These are phyloP conservation scores for Nicotiana benthamiana DNA, from an alignment of 257 asterid genomes.

Conservation along the genomic window DNA sequence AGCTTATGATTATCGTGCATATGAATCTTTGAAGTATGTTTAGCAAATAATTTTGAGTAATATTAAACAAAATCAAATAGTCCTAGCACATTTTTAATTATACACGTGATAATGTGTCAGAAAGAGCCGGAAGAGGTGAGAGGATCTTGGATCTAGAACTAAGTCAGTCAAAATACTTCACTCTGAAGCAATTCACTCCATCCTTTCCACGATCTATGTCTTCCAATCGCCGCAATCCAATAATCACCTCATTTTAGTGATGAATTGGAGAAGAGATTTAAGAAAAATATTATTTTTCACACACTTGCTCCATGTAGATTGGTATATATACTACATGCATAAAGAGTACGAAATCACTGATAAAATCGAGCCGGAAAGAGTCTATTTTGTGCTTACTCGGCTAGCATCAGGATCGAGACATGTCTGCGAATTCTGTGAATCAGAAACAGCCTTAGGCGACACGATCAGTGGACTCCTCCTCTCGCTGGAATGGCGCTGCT, in stretches of 20 bases:
- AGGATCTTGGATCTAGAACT: conserved; percentile 11
- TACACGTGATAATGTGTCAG: neutral
- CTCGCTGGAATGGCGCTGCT: conserved; percentile 21
- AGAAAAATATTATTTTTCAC: neutral
- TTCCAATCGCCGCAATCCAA: neutral
- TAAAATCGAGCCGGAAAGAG: neutral
- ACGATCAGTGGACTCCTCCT: conserved; percentile 37
- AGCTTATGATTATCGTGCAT: neutral
- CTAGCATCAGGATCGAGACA: conserved; percentile 96
- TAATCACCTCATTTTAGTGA: neutral
- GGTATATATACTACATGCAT: neutral
- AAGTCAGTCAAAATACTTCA: neutral
- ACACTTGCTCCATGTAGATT: neutral
- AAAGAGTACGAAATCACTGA: neutral
- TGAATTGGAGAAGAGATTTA: neutral
- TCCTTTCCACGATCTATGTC: neutral
- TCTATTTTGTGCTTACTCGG: conserved; percentile 33
- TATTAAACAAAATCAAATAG: neutral
- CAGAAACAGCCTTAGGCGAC: conserved; percentile 86
- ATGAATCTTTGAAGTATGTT: neutral
- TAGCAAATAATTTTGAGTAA: neutral
- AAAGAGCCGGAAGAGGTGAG: neutral
- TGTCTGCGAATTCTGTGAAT: conserved; percentile 85
- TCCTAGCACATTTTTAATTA: neutral
- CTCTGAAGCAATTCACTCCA: neutral